Evolutionary conservation across 2,329 filamentous ascomycete species (phyloP).

Genomic region (Onygenales sp.): DNA sequence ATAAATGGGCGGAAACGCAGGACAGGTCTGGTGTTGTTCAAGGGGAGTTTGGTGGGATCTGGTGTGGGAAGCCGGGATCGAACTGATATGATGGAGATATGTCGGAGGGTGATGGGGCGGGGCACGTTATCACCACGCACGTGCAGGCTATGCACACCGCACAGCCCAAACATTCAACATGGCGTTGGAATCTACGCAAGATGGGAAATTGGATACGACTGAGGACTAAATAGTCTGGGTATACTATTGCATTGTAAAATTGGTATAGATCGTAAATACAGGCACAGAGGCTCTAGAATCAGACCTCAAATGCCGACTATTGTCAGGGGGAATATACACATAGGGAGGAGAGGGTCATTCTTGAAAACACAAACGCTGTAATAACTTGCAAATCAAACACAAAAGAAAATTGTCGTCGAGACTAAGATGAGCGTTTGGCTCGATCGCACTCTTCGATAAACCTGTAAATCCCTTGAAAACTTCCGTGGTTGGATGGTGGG

Average conservation of each 20-base stretch:
- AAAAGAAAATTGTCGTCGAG: constrained; percentile 7
- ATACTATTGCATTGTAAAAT: neutral
- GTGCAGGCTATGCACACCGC: neutral
- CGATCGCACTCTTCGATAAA: constrained; percentile 57
- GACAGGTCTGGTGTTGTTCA: neutral
- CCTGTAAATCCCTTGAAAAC: constrained; percentile 55
- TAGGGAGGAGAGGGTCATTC: constrained; percentile 1
- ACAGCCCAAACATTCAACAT: too few relatives aligned
- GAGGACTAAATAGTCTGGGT: too few relatives aligned
- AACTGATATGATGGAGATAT: neutral
- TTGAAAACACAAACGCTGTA: constrained; percentile 1
- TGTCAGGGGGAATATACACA: neutral
- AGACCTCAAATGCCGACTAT: neutral
- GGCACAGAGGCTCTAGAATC: too few relatives aligned
- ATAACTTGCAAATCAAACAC: constrained; percentile 1
- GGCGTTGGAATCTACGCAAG: too few relatives aligned
- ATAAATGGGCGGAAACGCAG: too few relatives aligned
- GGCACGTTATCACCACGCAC: neutral
- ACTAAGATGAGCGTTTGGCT: constrained; percentile 25
- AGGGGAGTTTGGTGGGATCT: neutral
- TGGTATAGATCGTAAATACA: neutral
- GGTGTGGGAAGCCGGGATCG: neutral
- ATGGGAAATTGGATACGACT: too few relatives aligned
- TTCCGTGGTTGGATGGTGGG: constrained; percentile 47
- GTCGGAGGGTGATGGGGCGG: neutral